Evolutionary conservation across 495 filamentous ascomycete species (phyloP).

Genomic region (Chlorociboria aeruginascens): DNA sequence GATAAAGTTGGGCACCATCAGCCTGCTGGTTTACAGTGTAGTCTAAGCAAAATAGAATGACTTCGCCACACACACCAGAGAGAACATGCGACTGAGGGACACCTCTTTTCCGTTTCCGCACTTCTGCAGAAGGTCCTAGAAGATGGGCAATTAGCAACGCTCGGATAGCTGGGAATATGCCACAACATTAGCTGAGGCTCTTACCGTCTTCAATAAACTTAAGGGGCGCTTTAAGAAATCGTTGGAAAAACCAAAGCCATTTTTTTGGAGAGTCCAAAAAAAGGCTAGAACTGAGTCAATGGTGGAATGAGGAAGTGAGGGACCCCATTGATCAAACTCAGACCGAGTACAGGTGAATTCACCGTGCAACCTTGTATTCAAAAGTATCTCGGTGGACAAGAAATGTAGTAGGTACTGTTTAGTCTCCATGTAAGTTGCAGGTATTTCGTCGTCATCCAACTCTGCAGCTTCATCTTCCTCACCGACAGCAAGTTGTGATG

Average conservation of each 20-base stretch:
- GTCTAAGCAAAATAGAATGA: conserved; percentile 53
- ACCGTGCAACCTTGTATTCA: conserved; percentile 42
- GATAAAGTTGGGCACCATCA: conserved; percentile 40
- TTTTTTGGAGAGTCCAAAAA: conserved; percentile 47
- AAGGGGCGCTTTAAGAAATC: conserved; percentile 47
- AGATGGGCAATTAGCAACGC: too few relatives aligned
- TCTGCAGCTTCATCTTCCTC: conserved; percentile 18
- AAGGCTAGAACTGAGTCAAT: conserved; percentile 42
- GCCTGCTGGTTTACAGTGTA: conserved; percentile 50
- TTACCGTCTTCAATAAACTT: conserved; percentile 42
- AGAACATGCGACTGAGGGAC: conserved; percentile 48
- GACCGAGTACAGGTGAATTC: conserved; percentile 50
- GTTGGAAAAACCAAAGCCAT: conserved; percentile 51
- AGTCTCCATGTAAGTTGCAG: conserved; percentile 34
- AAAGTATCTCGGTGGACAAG: conserved; percentile 49
- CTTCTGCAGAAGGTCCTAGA: conserved; percentile 16
- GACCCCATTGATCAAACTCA: conserved; percentile 50
- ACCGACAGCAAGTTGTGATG: conserved; percentile 5
- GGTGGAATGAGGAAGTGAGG: conserved; percentile 47
- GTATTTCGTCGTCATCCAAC: conserved; percentile 11
- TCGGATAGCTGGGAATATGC: too few relatives aligned
- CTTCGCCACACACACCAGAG: conserved; percentile 47
- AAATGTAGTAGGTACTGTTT: conserved; percentile 52
- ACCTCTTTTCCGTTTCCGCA: conserved; percentile 37
- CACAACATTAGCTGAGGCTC: too few relatives aligned